Conservation (phyloP, 2,329 filamentous ascomycete genomes). For the Epichloe festucae region DNA sequence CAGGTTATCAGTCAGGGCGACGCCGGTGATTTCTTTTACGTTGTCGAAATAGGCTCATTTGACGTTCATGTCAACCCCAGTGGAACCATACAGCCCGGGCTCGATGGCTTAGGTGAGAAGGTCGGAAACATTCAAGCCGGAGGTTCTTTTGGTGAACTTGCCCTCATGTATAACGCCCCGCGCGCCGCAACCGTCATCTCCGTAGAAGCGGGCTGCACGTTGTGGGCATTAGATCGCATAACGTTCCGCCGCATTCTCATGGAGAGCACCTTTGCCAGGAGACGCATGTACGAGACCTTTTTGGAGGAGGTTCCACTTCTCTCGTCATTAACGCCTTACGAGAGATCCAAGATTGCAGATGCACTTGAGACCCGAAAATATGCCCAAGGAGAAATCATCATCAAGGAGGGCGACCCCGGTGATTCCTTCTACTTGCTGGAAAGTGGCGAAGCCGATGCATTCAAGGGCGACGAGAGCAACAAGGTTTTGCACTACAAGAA, state of each 20-base stretch:
- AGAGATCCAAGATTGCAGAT: conserved; percentile 94
- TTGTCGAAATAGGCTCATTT: conserved; percentile 83
- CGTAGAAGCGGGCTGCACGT: conserved; percentile 60
- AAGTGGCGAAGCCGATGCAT: conserved; percentile 73
- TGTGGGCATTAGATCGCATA: conserved; percentile 90
- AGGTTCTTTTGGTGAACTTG: conserved; percentile 90
- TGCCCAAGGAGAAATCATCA: conserved; percentile 67
- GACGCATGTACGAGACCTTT: conserved; percentile 95
- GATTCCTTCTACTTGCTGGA: conserved; percentile 88
- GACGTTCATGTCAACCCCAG: conserved; percentile 78
- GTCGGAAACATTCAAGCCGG: conserved; percentile 75
- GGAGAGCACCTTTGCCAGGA: conserved; percentile 92
- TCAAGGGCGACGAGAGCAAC: conserved; percentile 58
- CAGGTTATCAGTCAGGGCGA: conserved; percentile 94
- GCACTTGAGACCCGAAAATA: conserved; percentile 87
- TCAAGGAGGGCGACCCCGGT: conserved; percentile 81
- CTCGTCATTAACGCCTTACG: conserved; percentile 72
- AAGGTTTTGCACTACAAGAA: conserved; percentile 73
- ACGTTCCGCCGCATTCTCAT: conserved; percentile 97
- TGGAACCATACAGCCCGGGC: conserved; percentile 66
- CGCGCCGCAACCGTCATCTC: conserved; percentile 89
- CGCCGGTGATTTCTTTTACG: conserved; percentile 93
- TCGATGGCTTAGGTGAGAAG: conserved; percentile 69
- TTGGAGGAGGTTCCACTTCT: conserved; percentile 86
- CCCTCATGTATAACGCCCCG: conserved; percentile 96